phyloP scores from a whole-genome alignment of 495 filamentous ascomycete genomes.

The Xylaria longipes region DNA sequence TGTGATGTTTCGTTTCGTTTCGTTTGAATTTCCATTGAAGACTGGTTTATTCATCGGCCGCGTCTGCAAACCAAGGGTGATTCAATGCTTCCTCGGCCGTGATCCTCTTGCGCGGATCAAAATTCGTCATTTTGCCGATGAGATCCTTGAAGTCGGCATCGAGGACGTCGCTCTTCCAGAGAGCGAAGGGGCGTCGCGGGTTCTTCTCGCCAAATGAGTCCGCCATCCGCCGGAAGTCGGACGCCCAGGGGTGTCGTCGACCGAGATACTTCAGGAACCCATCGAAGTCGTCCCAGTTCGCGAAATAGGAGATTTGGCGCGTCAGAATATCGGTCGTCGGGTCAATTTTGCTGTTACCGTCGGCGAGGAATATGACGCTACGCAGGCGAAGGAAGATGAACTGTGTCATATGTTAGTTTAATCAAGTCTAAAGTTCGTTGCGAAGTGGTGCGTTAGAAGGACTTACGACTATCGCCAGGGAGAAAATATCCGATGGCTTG shows the following conservation, averaged over 20 bases:
- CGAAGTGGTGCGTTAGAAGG: not conserved
- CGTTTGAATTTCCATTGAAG: not conserved
- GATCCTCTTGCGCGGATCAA: slow-evolving; percentile 43
- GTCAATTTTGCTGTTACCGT: slow-evolving; percentile 51
- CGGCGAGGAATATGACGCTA: slow-evolving; percentile 51
- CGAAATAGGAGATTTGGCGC: slow-evolving; percentile 59
- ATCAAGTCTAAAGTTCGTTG: not conserved
- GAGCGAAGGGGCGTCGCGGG: slow-evolving; percentile 44
- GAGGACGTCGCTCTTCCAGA: slow-evolving; percentile 43
- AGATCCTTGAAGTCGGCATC: slow-evolving; percentile 51
- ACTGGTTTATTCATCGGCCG: slow-evolving; percentile 20
- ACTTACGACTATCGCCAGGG: slow-evolving; percentile 47
- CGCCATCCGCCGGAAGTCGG: slow-evolving; percentile 36
- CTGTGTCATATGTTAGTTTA: slow-evolving; percentile 30
- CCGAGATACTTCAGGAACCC: slow-evolving; percentile 45
- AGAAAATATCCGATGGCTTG: slow-evolving; percentile 47
- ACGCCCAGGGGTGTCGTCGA: slow-evolving; percentile 46
- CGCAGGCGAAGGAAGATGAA: slow-evolving; percentile 46
- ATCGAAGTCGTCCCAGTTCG: slow-evolving; percentile 47
- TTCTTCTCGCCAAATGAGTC: slow-evolving; percentile 46
- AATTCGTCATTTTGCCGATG: slow-evolving; percentile 45
- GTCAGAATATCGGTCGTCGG: slow-evolving; percentile 51
- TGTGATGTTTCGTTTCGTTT: not conserved
- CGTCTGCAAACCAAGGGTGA: slow-evolving; percentile 43
- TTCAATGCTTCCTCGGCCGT: slow-evolving; percentile 42